Percentiles rank a stretch among this genome's conserved stretches.
phyloP scores from a whole-genome alignment of 495 filamentous ascomycete genomes.

The Xeromyces bisporus region DNA sequence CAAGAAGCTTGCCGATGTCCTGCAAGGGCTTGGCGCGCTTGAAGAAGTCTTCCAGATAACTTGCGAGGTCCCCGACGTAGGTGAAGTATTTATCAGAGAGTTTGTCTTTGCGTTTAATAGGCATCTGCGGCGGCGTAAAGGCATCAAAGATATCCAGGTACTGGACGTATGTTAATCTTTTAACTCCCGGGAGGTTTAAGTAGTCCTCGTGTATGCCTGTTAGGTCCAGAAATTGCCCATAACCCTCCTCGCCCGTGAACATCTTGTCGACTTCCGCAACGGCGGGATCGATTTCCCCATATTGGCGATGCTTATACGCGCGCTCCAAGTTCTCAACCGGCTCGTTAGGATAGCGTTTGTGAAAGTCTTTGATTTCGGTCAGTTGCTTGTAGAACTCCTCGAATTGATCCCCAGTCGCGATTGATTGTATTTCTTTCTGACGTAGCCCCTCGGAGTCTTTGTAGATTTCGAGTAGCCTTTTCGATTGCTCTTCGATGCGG shows the following conservation, averaged over 20 bases:
- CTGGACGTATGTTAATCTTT: conserved; percentile 73
- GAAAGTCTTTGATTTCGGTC: conserved; percentile 63
- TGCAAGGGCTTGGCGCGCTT: conserved; percentile 64
- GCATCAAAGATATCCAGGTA: conserved; percentile 80
- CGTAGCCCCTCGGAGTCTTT: conserved; percentile 54
- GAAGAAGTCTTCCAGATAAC: conserved; percentile 76
- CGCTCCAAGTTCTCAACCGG: conserved; percentile 88
- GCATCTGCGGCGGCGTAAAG: conserved; percentile 54
- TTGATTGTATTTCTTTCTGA: conserved; percentile 63
- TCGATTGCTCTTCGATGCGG: conserved; percentile 72
- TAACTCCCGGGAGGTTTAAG: conserved; percentile 70
- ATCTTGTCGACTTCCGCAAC: conserved; percentile 62
- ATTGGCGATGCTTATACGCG: conserved; percentile 63
- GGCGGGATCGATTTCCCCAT: conserved; percentile 44
- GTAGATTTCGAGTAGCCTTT: conserved; percentile 69
- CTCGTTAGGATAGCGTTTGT: conserved; percentile 82
- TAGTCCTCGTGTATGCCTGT: conserved; percentile 71
- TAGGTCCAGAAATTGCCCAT: conserved; percentile 79
- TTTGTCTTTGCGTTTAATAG: conserved; percentile 64
- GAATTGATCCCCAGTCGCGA: conserved; percentile 76
- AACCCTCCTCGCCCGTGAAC: conserved; percentile 92
- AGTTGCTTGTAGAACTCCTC: conserved; percentile 86
- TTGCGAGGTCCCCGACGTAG: conserved; percentile 63
- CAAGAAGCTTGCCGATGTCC: conserved; percentile 63
- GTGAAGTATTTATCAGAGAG: conserved; percentile 79